Evolutionary conservation across 805 yeast species (phyloP), one percentile per base, ranked within the genome.

Genomic region (Saccharomycopsis oosterbeekiorum): DNA sequence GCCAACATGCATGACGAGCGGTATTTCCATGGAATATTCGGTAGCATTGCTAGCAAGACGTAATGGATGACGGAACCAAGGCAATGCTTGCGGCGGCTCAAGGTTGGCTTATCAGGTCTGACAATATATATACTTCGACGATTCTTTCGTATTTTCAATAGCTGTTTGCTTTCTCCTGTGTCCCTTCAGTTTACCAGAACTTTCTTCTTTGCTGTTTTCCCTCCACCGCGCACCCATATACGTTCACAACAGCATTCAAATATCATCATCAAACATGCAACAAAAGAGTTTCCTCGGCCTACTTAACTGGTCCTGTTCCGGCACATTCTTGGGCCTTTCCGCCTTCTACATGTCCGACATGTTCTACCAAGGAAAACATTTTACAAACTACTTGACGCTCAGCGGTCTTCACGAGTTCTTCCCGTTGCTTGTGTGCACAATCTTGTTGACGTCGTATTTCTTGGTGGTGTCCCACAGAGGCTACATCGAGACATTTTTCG

Each of bases 401-500:
- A 34, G 11, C 9, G 56, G 29, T 5, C n/a, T 54, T 34, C 42
- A 54, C 24, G 15, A n/a, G n/a, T 34, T 54, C 19, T 37, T 54
- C n/a, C 56, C 56, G 11, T 54, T 54, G 42, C 29, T 47, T 15
- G 21, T 47, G n/a, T 8, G 29, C 34, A 21, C 53, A 1, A 47
- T 47, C 2, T 19, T 47, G 53, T 47, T 47, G 34, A 29, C 41
- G 34, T 24, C 40, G 3, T 57, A 54, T 24, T 62, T 60, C 41
- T 62, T 60, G 41, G 17, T 60, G 11, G 55, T 57, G 6, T 39
- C 60, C 29, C 58, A 60, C 34, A n/a, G 60, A 19, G 65, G 65
- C 2, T 62, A 59, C 53, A 62, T 62, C 15, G 62, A 56, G 29
- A 60, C 60, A 19, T 60, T 37, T 15, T 34, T 62, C 15, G 65